Evolutionary conservation across 331 rosid genomes (phyloP).

Genomic region (Malus hybrid): DNA sequence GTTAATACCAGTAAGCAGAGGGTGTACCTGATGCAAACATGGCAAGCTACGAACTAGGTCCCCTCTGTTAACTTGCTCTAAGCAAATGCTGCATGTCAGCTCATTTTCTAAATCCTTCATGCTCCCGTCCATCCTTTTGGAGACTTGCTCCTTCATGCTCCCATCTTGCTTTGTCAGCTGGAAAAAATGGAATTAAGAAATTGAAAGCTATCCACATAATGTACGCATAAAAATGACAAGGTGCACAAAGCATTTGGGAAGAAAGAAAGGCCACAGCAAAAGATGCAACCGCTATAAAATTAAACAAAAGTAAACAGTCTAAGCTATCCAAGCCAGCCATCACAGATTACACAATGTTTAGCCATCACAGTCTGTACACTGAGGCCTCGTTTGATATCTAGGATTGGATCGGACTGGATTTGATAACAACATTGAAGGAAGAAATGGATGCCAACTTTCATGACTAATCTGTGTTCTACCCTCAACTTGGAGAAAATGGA

Average conservation of each 20-base stretch:
- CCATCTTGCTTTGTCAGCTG: conserved; percentile 38
- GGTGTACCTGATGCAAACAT: conserved; percentile 76
- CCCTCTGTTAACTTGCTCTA: conserved; percentile 80
- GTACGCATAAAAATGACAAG: neutral
- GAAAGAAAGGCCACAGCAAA: neutral
- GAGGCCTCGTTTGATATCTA: neutral
- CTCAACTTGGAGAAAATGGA: neutral
- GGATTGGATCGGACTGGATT: neutral
- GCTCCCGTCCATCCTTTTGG: conserved; percentile 35
- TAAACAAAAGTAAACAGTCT: neutral
- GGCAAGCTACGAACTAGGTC: conserved; percentile 85
- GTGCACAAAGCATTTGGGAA: neutral
- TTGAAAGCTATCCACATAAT: neutral
- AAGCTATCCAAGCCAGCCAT: neutral
- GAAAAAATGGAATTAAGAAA: neutral
- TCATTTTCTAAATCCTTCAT: conserved; percentile 58
- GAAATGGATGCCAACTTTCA: neutral
- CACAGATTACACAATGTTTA: neutral
- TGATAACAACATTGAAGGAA: neutral
- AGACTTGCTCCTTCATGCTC: conserved; percentile 35
- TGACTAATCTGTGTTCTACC: neutral
- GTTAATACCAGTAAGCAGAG: neutral
- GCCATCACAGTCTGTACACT: neutral
- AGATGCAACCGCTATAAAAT: neutral
- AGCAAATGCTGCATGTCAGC: conserved; percentile 84